A percentile compares a stretch with the other conserved stretches of the same genome.
Conservation (phyloP, 2,329 filamentous ascomycete genomes). For the Pseudocercospora cruenta region DNA sequence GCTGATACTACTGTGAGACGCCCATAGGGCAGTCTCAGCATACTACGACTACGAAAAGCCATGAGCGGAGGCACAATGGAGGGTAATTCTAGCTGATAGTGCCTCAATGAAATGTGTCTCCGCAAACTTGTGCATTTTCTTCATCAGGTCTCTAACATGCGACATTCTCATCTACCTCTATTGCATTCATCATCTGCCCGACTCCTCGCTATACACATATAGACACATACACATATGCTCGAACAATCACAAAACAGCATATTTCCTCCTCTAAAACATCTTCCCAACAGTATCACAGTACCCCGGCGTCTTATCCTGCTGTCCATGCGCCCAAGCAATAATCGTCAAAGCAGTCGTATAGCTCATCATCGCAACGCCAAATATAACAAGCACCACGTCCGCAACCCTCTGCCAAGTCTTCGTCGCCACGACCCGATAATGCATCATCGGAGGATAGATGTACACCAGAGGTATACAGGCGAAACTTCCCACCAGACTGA, state of each 20-base stretch:
- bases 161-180: background rate
- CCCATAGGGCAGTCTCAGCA: too few relatives aligned
- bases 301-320: constrained; percentile 56
- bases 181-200: background rate
- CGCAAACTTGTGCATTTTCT: background rate
- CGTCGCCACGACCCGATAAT: constrained; percentile 78
- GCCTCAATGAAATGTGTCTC: too few relatives aligned
- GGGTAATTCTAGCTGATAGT: too few relatives aligned
- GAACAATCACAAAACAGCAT: too few relatives aligned
- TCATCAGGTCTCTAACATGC: background rate
- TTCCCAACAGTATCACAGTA: constrained; percentile 60
- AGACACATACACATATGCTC: background rate
- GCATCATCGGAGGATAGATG: constrained; percentile 93
- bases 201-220: constrained; percentile 9
- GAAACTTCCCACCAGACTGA: constrained; percentile 93
- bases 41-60: too few relatives aligned
- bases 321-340: constrained; percentile 76
- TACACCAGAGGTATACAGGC: constrained; percentile 96
- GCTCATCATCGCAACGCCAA: constrained; percentile 83
- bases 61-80: too few relatives aligned
- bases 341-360: constrained; percentile 90
- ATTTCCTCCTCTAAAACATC: background rate
- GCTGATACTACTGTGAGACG: too few relatives aligned
- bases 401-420: constrained; percentile 67
- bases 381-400: constrained; percentile 76